phyloP scores from a whole-genome alignment of 768 basidiomycete species.

The Rhodotorula graminis region DNA sequence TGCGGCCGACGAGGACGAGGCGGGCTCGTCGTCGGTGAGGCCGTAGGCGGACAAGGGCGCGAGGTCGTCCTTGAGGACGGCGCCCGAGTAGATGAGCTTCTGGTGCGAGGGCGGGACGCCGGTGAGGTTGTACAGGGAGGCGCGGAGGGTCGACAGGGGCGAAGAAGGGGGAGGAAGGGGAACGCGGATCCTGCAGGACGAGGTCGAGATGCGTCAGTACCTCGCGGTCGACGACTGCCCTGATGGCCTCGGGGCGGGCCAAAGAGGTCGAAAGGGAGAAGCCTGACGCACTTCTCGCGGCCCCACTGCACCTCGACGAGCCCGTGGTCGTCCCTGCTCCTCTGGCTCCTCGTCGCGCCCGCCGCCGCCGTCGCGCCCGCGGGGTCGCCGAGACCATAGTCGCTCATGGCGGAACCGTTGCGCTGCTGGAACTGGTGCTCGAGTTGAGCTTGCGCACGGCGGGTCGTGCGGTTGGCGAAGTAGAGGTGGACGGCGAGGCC shows the following conservation, averaged over 20 bases:
- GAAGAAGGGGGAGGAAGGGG: slow-evolving; percentile 59
- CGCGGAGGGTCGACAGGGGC: slow-evolving; percentile 58
- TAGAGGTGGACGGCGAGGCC: slow-evolving; percentile 7
- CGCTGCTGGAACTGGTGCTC: neutral
- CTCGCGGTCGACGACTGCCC: neutral
- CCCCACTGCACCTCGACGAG: slow-evolving; percentile 43
- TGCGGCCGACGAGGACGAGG: neutral
- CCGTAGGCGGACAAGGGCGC: slow-evolving; percentile 49
- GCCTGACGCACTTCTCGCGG: slow-evolving; percentile 41
- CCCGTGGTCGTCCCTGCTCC: slow-evolving; percentile 6
- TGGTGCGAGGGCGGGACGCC: slow-evolving; percentile 65
- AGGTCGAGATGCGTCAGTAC: neutral
- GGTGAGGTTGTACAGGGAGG: slow-evolving; percentile 66
- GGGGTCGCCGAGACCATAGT: slow-evolving; percentile 15
- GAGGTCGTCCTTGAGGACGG: slow-evolving; percentile 78
- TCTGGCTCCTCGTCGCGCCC: neutral
- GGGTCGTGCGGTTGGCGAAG: neutral
- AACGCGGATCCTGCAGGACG: slow-evolving; percentile 51
- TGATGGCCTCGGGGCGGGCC: too few species aligned
- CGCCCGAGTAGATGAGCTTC: slow-evolving; percentile 76
- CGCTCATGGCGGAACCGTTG: neutral
- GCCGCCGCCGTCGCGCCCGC: neutral
- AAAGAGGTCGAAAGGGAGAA: too few species aligned
- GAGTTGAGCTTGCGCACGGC: neutral
- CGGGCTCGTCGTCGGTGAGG: slow-evolving; percentile 18